Evolutionary conservation across 352 stramenopile genomes (phyloP).

Genomic region (Phytophthora cactorum): DNA sequence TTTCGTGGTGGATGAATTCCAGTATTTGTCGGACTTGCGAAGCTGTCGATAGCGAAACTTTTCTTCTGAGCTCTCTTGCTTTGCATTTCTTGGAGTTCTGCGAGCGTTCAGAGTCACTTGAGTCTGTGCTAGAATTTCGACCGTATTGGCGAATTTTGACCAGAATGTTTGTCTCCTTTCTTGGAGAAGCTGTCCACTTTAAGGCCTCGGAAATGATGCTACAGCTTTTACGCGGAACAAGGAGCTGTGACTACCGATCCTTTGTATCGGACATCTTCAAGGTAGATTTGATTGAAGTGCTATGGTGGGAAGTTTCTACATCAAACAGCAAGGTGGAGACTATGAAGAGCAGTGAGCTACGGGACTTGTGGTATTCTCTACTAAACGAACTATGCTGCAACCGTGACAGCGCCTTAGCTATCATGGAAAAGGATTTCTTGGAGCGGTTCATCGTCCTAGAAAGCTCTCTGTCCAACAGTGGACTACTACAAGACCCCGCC

Average conservation of each 20-base stretch:
- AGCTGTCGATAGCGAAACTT: neutral
- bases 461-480: neutral
- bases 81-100: neutral
- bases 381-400: conserved; percentile 19
- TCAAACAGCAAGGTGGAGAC: neutral
- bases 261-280: conserved; percentile 8
- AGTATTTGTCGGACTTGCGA: neutral
- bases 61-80: conserved; percentile 4
- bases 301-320: conserved; percentile 18
- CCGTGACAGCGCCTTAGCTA: conserved; percentile 8
- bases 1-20: conserved; percentile 19
- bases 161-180: conserved; percentile 9
- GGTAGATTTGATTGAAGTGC: conserved; percentile 20
- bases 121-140: neutral
- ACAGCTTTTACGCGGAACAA: conserved; percentile 5
- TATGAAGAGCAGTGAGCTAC: neutral
- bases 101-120: neutral
- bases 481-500: neutral
- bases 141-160: conserved; percentile 23
- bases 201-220: conserved; percentile 10
- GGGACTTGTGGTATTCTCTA: conserved; percentile 21
- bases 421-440: conserved; percentile 21
- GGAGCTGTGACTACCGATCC: neutral
- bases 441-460: conserved; percentile 14
- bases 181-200: neutral